Base-by-base conservation (phyloP, 768 basidiomycete species). In the Russula emetica region DNA sequence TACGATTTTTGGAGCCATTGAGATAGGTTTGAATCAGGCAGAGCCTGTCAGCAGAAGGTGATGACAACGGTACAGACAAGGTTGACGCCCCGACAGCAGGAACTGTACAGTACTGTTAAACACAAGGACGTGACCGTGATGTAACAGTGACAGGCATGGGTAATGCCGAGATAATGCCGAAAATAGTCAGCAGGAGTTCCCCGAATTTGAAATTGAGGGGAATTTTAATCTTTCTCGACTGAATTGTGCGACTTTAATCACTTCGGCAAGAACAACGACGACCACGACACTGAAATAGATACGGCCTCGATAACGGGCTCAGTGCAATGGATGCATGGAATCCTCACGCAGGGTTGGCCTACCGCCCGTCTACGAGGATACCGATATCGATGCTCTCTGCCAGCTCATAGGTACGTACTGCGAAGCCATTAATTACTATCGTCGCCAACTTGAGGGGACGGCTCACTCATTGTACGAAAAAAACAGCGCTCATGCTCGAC, bases 401-500 rank as follows among this genome's bases (percentile, higher is more conserved):
- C 80, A 88, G 66, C 88, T 99, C 68, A 94, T 98, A 75, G 90
- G 94, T 95, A 74, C 69, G 74, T 76, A 70, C 26, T 18, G 18
- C 16, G 36, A 16, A 24, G 54, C 22, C 11, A n/a, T 42, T 32
- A 28, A 28, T n/a, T 10, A n/a, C 26, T 40, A 7, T 26, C 4
- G 0, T 16, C 2, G 34, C 34, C 16, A 40, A 40, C 14, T 40
- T 40, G 38, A 42, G 32, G 9, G 22, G 40, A 50, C 13, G 16
- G 20, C 38, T 52, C 38, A 60, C 20, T 18, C 50, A n/a, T 3
- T 20, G 20, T 60, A 50, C 54, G 52, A 18, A 40, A 40, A 40
- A 40, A 67, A 32, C 74, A 95, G 94, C 93, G 71, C 91, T 95
- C 76, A 98, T 98, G 95, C 85, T 99, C 70, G 85, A 94, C 72